Evolutionary conservation across 257 asterid species (phyloP).

Genomic region (Rhazya stricta): DNA sequence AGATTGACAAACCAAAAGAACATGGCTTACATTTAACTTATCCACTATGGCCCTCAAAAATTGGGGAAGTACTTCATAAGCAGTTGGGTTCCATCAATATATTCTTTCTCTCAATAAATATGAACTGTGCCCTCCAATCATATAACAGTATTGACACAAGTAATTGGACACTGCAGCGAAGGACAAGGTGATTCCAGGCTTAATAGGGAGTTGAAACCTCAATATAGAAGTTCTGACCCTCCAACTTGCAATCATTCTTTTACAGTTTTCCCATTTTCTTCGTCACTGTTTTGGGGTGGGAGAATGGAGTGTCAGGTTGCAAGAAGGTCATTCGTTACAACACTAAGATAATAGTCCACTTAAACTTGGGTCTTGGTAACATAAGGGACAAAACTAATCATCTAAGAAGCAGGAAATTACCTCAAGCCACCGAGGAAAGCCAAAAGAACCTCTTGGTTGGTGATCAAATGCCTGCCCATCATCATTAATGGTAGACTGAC

Average conservation of each 20-base stretch:
- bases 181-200: background rate
- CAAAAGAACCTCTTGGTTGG: constrained; percentile 75
- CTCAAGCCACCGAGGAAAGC: constrained; percentile 96
- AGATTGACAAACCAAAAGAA: background rate
- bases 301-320: constrained; percentile 2
- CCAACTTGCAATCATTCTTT: background rate
- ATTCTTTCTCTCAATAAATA: no score
- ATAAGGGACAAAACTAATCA: background rate
- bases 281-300: background rate
- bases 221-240: background rate
- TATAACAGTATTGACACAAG: background rate
- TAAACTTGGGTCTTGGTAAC: background rate
- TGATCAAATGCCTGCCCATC: constrained; percentile 74
- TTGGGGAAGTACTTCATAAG: background rate
- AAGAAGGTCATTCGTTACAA: background rate
- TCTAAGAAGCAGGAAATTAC: constrained; percentile 35
- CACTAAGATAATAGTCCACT: background rate
- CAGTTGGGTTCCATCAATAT: no score
- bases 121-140: background rate
- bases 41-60: background rate
- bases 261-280: background rate
- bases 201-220: background rate
- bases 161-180: background rate
- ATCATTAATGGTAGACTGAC: constrained; percentile 55
- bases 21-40: background rate